These are phyloP conservation scores for Pestalotiopsis sp. DNA, from an alignment of 2,329 filamentous ascomycete species.

Conservation along the genomic window DNA sequence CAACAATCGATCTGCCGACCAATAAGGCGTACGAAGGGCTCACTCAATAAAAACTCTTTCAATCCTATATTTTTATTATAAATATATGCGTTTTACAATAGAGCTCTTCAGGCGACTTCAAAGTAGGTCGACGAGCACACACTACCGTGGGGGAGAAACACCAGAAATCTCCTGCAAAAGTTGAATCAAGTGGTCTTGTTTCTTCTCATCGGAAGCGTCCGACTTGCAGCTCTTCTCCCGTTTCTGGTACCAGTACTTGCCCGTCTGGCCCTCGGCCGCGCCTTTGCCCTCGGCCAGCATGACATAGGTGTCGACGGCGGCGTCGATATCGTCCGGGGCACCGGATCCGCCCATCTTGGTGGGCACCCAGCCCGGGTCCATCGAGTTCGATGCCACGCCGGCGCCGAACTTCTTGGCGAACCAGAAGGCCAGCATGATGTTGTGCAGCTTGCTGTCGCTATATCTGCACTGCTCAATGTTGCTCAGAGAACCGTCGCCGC, in stretches of 20 bases:
- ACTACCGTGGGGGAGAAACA: conserved; percentile 16
- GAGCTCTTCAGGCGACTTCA: not conserved
- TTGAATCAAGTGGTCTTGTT: conserved; percentile 47
- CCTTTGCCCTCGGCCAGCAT: conserved; percentile 46
- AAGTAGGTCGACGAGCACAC: no score
- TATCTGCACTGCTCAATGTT: conserved; percentile 44
- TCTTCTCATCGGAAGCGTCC: conserved; percentile 38
- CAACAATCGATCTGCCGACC: not conserved
- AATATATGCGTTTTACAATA: not conserved
- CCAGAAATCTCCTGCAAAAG: conserved; percentile 31
- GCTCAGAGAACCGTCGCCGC: conserved; percentile 42
- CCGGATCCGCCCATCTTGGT: conserved; percentile 55
- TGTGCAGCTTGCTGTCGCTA: conserved; percentile 58
- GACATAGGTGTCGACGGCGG: conserved; percentile 48
- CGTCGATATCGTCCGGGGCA: conserved; percentile 50
- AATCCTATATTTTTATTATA: no score
- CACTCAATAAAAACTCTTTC: no score
- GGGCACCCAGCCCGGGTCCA: conserved; percentile 57
- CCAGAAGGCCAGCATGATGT: conserved; percentile 56
- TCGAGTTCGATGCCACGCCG: conserved; percentile 42
- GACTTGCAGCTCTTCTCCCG: conserved; percentile 28
- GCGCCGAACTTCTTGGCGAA: conserved; percentile 49
- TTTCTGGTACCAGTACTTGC: conserved; percentile 42
- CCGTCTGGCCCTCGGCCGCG: conserved; percentile 28
- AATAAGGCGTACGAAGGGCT: not conserved